Percentiles rank a stretch among this genome's conserved stretches.
phyloP scores from a whole-genome alignment of 2,329 filamentous ascomycete genomes.

The Penicillium sp. region DNA sequence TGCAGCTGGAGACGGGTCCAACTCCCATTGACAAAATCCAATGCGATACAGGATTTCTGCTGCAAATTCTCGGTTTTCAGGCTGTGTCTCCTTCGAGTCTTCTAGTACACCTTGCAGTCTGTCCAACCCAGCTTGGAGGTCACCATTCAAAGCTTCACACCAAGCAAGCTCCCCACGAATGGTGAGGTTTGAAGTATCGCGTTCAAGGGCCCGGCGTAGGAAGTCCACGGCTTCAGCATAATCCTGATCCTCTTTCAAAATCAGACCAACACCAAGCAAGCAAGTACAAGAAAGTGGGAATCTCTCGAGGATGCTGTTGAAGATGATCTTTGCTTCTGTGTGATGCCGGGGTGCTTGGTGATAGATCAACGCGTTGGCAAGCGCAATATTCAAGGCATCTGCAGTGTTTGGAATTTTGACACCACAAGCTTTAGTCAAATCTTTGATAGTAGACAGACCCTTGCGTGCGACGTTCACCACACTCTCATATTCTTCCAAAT shows the following conservation, averaged over 20 bases:
- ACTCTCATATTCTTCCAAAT: slow-evolving; percentile 80
- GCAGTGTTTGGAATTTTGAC: slow-evolving; percentile 67
- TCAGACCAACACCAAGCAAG: slow-evolving; percentile 84
- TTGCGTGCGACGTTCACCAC: slow-evolving; percentile 78
- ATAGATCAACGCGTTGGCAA: slow-evolving; percentile 86
- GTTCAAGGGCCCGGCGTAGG: slow-evolving; percentile 70
- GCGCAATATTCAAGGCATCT: slow-evolving; percentile 73
- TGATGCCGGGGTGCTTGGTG: slow-evolving; percentile 90
- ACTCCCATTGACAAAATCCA: slow-evolving; percentile 82
- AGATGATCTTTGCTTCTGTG: slow-evolving; percentile 80
- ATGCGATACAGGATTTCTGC: slow-evolving; percentile 85
- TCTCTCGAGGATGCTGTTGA: slow-evolving; percentile 75
- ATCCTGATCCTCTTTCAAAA: slow-evolving; percentile 91
- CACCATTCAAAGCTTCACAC: slow-evolving; percentile 82
- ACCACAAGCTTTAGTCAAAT: slow-evolving; percentile 67
- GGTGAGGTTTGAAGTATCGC: slow-evolving; percentile 72
- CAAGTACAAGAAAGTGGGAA: slow-evolving; percentile 77
- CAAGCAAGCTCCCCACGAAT: slow-evolving; percentile 87
- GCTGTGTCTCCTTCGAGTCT: slow-evolving; percentile 63
- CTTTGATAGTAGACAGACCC: slow-evolving; percentile 62
- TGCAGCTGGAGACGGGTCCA: slow-evolving; percentile 71
- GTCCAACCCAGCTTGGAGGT: slow-evolving; percentile 66
- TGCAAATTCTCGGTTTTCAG: slow-evolving; percentile 68
- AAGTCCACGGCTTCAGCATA: slow-evolving; percentile 81
- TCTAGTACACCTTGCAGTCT: slow-evolving; percentile 72